Evolutionary conservation across 1,284 basidiomycete genomes (phyloP).

Genomic region (Inonotus hispidus): DNA sequence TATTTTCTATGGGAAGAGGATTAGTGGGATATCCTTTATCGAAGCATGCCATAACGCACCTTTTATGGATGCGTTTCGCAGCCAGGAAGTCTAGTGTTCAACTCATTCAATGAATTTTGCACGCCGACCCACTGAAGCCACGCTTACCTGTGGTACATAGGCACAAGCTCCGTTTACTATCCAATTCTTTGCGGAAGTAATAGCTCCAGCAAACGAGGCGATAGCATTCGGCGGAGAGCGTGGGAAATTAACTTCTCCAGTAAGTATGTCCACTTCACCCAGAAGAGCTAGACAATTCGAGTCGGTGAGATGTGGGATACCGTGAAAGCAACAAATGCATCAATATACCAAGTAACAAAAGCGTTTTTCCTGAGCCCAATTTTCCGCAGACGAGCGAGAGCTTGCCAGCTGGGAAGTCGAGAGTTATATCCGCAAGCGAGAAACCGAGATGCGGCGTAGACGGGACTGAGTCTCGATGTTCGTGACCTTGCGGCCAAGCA

Average conservation of each 20-base stretch:
- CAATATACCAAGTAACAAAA: constrained; percentile 60
- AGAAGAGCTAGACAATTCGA: constrained; percentile 54
- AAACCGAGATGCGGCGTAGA: constrained; percentile 76
- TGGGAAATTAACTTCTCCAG: constrained; percentile 76
- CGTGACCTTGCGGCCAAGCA: constrained; percentile 76
- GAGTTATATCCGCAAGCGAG: constrained; percentile 67
- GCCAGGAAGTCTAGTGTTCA: constrained; percentile 55
- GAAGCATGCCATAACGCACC: constrained; percentile 33
- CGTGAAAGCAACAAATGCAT: neutral
- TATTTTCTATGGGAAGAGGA: constrained; percentile 59
- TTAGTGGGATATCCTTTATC: neutral
- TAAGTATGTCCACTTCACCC: constrained; percentile 83
- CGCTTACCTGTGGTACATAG: constrained; percentile 80
- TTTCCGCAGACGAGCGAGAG: constrained; percentile 82
- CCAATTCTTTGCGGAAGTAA: constrained; percentile 58
- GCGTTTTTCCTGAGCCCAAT: constrained; percentile 77
- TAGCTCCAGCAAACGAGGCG: constrained; percentile 44
- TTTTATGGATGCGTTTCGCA: constrained; percentile 89
- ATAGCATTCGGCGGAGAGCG: constrained; percentile 79
- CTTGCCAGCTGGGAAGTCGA: constrained; percentile 75
- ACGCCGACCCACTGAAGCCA: neutral
- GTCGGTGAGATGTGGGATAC: neutral
- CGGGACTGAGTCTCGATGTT: constrained; percentile 40
- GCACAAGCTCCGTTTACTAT: constrained; percentile 73
- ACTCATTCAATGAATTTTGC: neutral